Evolutionary conservation across 2,329 filamentous ascomycete genomes (phyloP), one percentile per base, ranked within the genome.

Genomic region (Fusarium gaditjirri): DNA sequence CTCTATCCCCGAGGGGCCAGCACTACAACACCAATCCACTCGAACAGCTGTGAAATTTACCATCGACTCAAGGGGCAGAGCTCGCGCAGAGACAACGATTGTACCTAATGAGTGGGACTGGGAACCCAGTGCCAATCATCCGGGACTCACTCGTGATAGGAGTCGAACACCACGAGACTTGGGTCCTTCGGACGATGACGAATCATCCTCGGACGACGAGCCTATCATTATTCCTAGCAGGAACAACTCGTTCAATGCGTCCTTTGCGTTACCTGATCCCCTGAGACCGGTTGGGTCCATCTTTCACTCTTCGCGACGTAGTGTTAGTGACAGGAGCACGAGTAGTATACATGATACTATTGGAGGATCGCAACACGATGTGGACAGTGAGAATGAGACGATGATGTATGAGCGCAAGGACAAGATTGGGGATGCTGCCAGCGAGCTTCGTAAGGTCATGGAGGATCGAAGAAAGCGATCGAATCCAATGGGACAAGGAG

Each of bases 211-310:
- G 8, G 90, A 92, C 68, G 89, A 91, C 59, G 90, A 91, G 62
- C 88, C 88, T 17, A 91, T 91, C 67, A 85, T 91, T 54, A 89
- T 92, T 42, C 89, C 89, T 35, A 91, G 89, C 77, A 84, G 89
- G 46, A 88, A 85, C 67, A 83, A 83, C 8, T 83, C 81, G 2
- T 91, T 91, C 61, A 79, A 78, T 50, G 76, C 81, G 21, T 91
- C 89, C 1, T 91, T 90, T 77, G 86, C 85, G 4, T 79, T 89
- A 12, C 88, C 87, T 0, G 86, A 89, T 59, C 86, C 88, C 2
- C 80, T 83, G 35, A 86, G 84, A 68, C 85, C 87, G 7, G 83
- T 85, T 5, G 83, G 83, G 4, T 84, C 85, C 46, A 84, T 86
- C 27, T 85, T 86, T 36, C 84, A 86, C 70, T 81, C 80, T 9